These are phyloP conservation scores for Aspergillus panamensis DNA, from an alignment of 495 filamentous ascomycete species.

Conservation along the genomic window DNA sequence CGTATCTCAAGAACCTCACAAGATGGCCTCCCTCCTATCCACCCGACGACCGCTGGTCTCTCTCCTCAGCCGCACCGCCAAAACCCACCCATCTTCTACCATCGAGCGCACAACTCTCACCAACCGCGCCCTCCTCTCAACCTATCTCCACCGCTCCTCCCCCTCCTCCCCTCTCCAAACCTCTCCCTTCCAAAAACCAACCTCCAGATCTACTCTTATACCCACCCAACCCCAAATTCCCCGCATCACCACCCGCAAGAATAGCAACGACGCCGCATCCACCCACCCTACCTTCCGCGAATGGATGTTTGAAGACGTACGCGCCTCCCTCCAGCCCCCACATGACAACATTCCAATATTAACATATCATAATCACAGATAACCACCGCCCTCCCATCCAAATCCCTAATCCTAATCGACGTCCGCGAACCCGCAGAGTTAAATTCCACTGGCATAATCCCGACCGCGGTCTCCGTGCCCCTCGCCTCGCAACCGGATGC, in stretches of 20 bases:
- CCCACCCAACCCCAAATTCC: background rate
- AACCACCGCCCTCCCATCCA: conserved; percentile 30
- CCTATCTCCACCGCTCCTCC: conserved; percentile 17
- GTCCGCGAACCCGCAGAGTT: conserved; percentile 85
- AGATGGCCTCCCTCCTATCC: conserved; percentile 26
- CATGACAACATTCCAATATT: too few relatives aligned
- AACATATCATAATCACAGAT: conserved; percentile 30
- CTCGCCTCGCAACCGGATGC: conserved; percentile 72
- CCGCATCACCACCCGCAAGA: conserved; percentile 19
- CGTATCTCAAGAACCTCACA: conserved; percentile 4
- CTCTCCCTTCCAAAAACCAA: background rate
- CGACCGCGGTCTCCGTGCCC: conserved; percentile 74
- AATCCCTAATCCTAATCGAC: conserved; percentile 52
- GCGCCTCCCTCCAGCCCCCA: conserved; percentile 6
- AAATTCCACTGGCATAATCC: conserved; percentile 65
- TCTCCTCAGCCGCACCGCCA: conserved; percentile 18
- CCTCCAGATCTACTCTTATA: conserved; percentile 8
- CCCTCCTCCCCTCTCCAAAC: background rate
- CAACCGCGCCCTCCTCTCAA: conserved; percentile 16
- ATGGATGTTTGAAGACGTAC: conserved; percentile 47
- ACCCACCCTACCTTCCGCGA: conserved; percentile 20
- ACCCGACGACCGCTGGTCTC: conserved; percentile 21
- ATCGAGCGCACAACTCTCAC: conserved; percentile 5
- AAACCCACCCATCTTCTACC: background rate
- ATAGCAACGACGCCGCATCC: conserved; percentile 17